A percentile compares a stretch with the other conserved stretches of the same genome.
Conservation (phyloP, 2,329 filamentous ascomycete genomes). For the Intubia oerlemansii region DNA sequence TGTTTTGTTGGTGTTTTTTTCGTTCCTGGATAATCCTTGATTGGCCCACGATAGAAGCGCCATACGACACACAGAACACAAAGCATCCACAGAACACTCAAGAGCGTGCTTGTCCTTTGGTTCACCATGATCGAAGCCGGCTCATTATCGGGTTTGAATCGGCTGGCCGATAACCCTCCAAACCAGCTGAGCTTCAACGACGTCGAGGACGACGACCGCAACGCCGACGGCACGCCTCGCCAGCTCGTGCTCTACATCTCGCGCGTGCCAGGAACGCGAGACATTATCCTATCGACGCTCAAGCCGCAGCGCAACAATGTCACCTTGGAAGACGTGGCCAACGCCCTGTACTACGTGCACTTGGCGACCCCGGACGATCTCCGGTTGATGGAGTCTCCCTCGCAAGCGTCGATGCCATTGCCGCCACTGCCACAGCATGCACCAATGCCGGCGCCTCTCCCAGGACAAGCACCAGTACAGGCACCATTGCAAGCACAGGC, state of each 20-base stretch:
- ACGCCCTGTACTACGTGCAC: constrained; percentile 81
- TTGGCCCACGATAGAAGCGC: no score
- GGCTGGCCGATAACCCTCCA: constrained; percentile 69
- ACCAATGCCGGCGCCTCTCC: not conserved
- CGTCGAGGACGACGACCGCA: constrained; percentile 27
- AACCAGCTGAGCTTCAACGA: constrained; percentile 36
- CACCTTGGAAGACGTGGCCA: constrained; percentile 66
- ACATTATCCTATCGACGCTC: constrained; percentile 78
- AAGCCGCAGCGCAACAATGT: constrained; percentile 81
- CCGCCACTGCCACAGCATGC: not conserved
- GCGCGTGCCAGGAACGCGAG: constrained; percentile 75
- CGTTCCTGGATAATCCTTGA: no score
- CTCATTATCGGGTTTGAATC: constrained; percentile 61
- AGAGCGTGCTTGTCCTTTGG: no score
- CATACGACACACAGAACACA: no score
- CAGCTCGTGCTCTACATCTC: constrained; percentile 78
- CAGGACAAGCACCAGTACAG: not conserved
- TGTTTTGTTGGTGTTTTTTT: no score
- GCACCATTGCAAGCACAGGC: not conserved
- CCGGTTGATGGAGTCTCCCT: no score
- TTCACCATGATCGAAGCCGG: constrained; percentile 45
- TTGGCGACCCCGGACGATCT: constrained; percentile 41
- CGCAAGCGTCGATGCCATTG: no score
- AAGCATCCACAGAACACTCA: no score
- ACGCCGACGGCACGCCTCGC: constrained; percentile 45